A percentile compares a stretch with the other conserved stretches of the same genome.
Evolutionary conservation across 768 basidiomycete genomes (phyloP).

Genomic region (Gloeophyllum trabeum): DNA sequence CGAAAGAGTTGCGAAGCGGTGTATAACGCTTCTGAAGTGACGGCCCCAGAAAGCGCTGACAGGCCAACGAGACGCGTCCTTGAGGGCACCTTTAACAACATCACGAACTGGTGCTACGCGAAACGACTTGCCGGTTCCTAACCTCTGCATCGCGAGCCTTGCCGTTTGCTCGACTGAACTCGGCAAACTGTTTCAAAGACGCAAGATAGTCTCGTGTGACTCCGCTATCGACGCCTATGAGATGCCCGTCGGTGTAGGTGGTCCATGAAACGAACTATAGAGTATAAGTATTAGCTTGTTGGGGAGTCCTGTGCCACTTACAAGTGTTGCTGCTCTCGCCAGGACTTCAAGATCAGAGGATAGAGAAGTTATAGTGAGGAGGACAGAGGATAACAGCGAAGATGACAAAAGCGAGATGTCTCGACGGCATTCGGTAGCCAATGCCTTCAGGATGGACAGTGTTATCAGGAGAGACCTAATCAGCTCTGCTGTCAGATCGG

Average conservation of each 20-base stretch:
- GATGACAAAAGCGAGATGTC: conserved; percentile 71
- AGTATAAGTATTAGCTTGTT: conserved; percentile 2
- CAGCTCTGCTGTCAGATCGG: conserved; percentile 2
- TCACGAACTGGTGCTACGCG: background rate
- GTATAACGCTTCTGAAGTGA: conserved; percentile 80
- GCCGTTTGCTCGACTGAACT: conserved; percentile 38
- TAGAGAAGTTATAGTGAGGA: conserved; percentile 39
- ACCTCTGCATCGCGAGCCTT: conserved; percentile 53
- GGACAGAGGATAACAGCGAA: conserved; percentile 55
- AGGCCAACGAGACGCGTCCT: conserved; percentile 83
- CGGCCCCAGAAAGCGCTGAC: conserved; percentile 68
- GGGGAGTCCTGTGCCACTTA: conserved; percentile 14
- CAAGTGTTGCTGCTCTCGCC: conserved; percentile 71
- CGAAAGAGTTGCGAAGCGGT: conserved; percentile 62
- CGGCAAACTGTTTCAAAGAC: conserved; percentile 53
- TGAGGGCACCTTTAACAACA: conserved; percentile 3
- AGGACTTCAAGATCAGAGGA: conserved; percentile 63
- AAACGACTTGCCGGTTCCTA: conserved; percentile 53
- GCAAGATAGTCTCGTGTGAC: conserved; percentile 64
- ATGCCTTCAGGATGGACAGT: conserved; percentile 67
- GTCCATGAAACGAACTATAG: conserved; percentile 85
- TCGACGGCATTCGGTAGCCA: conserved; percentile 79
- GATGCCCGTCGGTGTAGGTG: conserved; percentile 80
- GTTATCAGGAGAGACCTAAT: conserved; percentile 70
- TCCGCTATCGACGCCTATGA: conserved; percentile 66